phyloP scores from a whole-genome alignment of 2,329 filamentous ascomycete species.

The Fonsecaea erecta region DNA sequence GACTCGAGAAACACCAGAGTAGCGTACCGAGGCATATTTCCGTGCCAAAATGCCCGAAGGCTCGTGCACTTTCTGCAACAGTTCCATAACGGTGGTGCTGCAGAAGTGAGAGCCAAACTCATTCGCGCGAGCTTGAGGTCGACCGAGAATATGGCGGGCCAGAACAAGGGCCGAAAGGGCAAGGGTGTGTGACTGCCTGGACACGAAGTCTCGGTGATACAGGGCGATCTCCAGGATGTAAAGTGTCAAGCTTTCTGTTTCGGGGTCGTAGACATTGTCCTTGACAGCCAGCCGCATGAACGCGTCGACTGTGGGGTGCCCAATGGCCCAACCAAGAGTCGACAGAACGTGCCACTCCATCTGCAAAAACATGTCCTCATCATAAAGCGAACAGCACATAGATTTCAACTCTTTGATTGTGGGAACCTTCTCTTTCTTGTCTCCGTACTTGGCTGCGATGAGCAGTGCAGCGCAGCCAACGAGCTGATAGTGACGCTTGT shows the following conservation, averaged over 20 bases:
- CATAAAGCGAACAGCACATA: slow-evolving; percentile 98
- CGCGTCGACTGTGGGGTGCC: slow-evolving; percentile 92
- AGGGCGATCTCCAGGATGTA: slow-evolving; percentile 95
- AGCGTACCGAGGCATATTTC: slow-evolving; percentile 70
- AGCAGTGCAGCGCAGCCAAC: slow-evolving; percentile 94
- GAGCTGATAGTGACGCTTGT: slow-evolving; percentile 98
- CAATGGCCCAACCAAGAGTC: slow-evolving; percentile 93
- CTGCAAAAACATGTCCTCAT: slow-evolving; percentile 99
- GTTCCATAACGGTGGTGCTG: slow-evolving; percentile 59
- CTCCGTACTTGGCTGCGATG: slow-evolving; percentile 97
- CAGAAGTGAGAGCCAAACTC: slow-evolving; percentile 70
- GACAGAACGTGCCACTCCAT: slow-evolving; percentile 99
- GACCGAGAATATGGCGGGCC: slow-evolving; percentile 81
- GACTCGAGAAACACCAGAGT: slow-evolving; percentile 66
- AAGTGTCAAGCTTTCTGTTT: slow-evolving; percentile 91
- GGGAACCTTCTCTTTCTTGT: slow-evolving; percentile 98
- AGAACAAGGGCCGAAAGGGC: slow-evolving; percentile 85
- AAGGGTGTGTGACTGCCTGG: slow-evolving; percentile 86
- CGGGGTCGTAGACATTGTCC: slow-evolving; percentile 74
- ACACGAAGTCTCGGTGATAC: slow-evolving; percentile 97
- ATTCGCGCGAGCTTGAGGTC: slow-evolving; percentile 73
- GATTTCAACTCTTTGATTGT: slow-evolving; percentile 96
- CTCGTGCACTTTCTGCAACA: slow-evolving; percentile 68
- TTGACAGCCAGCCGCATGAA: slow-evolving; percentile 87
- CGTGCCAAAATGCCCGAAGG: slow-evolving; percentile 69